A percentile compares a stretch with the other conserved stretches of the same genome.
These are phyloP conservation scores for Colletotrichum sp. DNA, from an alignment of 2,329 filamentous ascomycete genomes.

Conservation along the genomic window DNA sequence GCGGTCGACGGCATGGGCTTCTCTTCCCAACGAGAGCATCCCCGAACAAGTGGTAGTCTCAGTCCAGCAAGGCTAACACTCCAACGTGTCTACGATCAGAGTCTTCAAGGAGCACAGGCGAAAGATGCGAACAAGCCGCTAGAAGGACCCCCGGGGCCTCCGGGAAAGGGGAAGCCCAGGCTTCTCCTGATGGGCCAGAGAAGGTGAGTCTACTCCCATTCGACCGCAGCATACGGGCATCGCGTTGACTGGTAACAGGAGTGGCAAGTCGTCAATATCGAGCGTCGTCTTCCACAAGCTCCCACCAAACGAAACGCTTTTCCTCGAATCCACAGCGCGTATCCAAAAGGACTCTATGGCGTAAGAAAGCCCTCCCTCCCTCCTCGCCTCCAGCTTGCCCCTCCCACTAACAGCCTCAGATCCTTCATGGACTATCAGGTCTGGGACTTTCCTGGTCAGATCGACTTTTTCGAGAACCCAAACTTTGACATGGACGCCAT, in stretches of 20 bases:
- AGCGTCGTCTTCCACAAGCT: slow-evolving; percentile 99
- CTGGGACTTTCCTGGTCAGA: slow-evolving; percentile 95
- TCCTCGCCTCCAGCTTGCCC: background rate
- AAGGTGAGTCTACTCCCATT: slow-evolving; percentile 63
- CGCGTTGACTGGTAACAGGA: slow-evolving; percentile 58
- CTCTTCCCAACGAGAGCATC: slow-evolving; percentile 29
- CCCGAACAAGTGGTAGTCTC: slow-evolving; percentile 39
- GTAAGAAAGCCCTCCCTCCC: slow-evolving; percentile 54
- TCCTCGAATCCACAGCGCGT: slow-evolving; percentile 90
- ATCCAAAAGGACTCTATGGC: slow-evolving; percentile 96
- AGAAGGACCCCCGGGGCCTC: slow-evolving; percentile 48
- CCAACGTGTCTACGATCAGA: slow-evolving; percentile 67
- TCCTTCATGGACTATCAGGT: slow-evolving; percentile 99
- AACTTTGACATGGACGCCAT: slow-evolving; percentile 92
- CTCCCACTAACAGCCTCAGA: slow-evolving; percentile 47
- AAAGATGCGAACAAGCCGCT: slow-evolving; percentile 50
- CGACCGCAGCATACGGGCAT: background rate
- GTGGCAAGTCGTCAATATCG: slow-evolving; percentile 97
- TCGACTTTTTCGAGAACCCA: slow-evolving; percentile 86
- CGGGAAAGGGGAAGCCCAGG: slow-evolving; percentile 76
- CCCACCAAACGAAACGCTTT: slow-evolving; percentile 92
- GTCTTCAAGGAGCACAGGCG: slow-evolving; percentile 54
- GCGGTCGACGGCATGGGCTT: slow-evolving; percentile 12
- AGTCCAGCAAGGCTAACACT: slow-evolving; percentile 69
- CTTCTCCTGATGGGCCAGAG: slow-evolving; percentile 94